Percentiles rank a stretch among this genome's conserved stretches.
Conservation (phyloP, 2,329 filamentous ascomycete species). For the Harringtonia lauricola region DNA sequence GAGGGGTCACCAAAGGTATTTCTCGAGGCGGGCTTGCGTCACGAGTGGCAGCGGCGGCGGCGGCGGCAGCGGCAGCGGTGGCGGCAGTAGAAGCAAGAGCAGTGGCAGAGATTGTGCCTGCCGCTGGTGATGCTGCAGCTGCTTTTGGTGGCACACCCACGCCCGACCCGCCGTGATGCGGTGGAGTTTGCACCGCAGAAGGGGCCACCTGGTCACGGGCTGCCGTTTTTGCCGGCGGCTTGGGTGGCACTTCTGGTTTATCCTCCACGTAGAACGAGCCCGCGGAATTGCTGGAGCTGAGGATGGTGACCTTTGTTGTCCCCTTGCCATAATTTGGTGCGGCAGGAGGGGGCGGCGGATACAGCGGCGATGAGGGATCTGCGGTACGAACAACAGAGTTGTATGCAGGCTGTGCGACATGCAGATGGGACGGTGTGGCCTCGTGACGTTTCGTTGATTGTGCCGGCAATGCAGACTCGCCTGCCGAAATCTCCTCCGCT, state of each 20-base stretch:
- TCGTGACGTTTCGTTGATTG: conserved; percentile 6
- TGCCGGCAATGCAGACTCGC: conserved; percentile 3
- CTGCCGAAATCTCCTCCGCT: conserved; percentile 24
- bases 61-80: too few relatives aligned
- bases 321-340: conserved; percentile 4
- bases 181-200: too few relatives aligned
- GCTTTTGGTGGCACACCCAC: not conserved
- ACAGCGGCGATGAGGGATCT: conserved; percentile 11
- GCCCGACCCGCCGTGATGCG: too few relatives aligned
- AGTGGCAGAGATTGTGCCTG: conserved; percentile 11
- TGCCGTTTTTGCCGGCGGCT: too few relatives aligned
- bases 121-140: not conserved
- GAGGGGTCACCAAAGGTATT: too few relatives aligned
- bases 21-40: too few relatives aligned
- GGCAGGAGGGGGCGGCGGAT: conserved; percentile 9
- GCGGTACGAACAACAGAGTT: conserved; percentile 11
- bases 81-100: too few relatives aligned
- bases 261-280: conserved; percentile 23
- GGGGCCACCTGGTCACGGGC: too few relatives aligned
- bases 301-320: conserved; percentile 22
- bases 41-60: too few relatives aligned
- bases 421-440: conserved; percentile 5
- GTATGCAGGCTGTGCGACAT: conserved; percentile 12
- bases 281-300: conserved; percentile 19
- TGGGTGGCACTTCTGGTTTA: conserved; percentile 23